A percentile compares a stretch with the other conserved stretches of the same genome.
phyloP scores from a whole-genome alignment of 768 basidiomycete species.

The Suillus subalutaceus region DNA sequence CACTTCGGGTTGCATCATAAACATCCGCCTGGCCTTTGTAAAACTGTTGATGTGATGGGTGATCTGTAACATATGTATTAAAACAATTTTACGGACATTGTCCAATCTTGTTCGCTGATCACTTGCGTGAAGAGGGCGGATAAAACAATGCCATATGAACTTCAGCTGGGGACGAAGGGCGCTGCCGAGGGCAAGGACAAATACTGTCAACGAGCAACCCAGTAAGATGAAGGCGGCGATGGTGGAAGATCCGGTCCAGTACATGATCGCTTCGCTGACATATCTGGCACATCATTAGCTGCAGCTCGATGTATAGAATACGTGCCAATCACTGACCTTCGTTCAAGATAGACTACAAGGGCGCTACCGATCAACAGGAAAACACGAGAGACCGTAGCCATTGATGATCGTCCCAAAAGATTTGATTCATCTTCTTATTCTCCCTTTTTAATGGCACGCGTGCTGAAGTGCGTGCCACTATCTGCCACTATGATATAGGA shows the following conservation, averaged over 20 bases:
- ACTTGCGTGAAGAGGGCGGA: conserved; percentile 42
- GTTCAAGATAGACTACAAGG: conserved; percentile 21
- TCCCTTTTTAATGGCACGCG: conserved; percentile 2
- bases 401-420: background rate
- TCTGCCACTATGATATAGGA: background rate
- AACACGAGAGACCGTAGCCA: conserved; percentile 17
- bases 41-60: conserved; percentile 41
- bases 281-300: conserved; percentile 12
- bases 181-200: conserved; percentile 24
- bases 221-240: conserved; percentile 32
- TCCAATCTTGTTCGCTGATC: conserved; percentile 49
- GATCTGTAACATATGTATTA: background rate
- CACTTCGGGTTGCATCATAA: conserved; percentile 67
- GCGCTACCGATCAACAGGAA: conserved; percentile 24
- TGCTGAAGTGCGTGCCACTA: background rate
- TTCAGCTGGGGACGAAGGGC: conserved; percentile 43
- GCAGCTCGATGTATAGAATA: background rate
- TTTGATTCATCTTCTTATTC: background rate
- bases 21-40: conserved; percentile 71
- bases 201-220: conserved; percentile 23
- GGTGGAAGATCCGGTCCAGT: conserved; percentile 33
- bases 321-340: conserved; percentile 16
- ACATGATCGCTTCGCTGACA: conserved; percentile 23
- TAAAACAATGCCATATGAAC: conserved; percentile 55
- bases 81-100: conserved; percentile 34